Percentiles rank a stretch among this genome's conserved stretches.
These are phyloP conservation scores for Debaryomyces udenii DNA, from an alignment of 1,139 yeast species.

Conservation along the genomic window DNA sequence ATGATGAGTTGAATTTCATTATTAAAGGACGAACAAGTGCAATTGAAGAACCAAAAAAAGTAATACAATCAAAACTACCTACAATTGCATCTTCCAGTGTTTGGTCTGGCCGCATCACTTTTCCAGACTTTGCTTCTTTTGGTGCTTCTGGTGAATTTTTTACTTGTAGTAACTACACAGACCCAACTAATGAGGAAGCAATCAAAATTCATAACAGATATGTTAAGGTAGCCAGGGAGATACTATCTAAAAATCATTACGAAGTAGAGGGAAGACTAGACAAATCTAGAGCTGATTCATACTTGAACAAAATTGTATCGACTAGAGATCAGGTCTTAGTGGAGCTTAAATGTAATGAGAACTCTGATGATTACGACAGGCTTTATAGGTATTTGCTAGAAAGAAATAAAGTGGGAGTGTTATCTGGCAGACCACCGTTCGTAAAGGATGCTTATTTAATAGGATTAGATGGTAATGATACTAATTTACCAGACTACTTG, in stretches of 20 bases:
- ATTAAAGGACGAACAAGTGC: constrained; percentile 13
- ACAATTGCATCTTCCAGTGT: constrained; percentile 22
- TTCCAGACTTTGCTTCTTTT: constrained; percentile 58
- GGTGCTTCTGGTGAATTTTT: constrained; percentile 47
- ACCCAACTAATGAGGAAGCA: constrained; percentile 29
- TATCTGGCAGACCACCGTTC: constrained; percentile 49
- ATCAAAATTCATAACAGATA: constrained; percentile 27
- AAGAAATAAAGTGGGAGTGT: constrained; percentile 62
- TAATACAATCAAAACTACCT: constrained; percentile 18
- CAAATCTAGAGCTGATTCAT: constrained; percentile 54
- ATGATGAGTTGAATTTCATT: constrained; percentile 20
- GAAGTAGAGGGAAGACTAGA: constrained; percentile 68
- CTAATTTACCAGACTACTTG: constrained; percentile 32
- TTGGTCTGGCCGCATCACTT: constrained; percentile 61
- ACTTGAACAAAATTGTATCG: constrained; percentile 51
- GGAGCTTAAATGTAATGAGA: constrained; percentile 33
- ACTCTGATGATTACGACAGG: constrained; percentile 40
- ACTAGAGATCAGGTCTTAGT: constrained; percentile 57
- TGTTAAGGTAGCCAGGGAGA: constrained; percentile 35
- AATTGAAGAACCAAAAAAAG: constrained; percentile 8
- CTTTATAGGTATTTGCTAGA: constrained; percentile 56
- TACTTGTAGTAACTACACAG: constrained; percentile 34
- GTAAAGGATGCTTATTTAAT: constrained; percentile 71
- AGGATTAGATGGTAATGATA: constrained; percentile 40
- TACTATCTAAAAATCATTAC: constrained; percentile 35